A percentile compares a stretch with the other conserved stretches of the same genome.
Evolutionary conservation across 2,329 filamentous ascomycete genomes (phyloP).

Genomic region (Dothideomycetes sp.): DNA sequence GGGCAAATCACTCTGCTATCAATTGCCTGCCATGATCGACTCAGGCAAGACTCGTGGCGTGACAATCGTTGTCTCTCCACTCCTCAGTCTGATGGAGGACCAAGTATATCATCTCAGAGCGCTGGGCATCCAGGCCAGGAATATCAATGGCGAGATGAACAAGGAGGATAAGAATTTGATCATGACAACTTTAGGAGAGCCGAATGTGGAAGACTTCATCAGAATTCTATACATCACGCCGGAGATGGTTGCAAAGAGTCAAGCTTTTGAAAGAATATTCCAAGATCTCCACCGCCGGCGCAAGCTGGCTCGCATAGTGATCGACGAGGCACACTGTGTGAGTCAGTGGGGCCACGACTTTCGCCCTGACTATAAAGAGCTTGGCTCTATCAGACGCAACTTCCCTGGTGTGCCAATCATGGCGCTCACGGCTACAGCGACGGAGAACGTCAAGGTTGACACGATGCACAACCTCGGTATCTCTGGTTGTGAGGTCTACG

Average conservation of each 20-base stretch:
- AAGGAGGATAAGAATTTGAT: constrained; percentile 53
- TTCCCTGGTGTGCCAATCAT: constrained; percentile 80
- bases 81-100: constrained; percentile 94
- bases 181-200: constrained; percentile 50
- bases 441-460: constrained; percentile 82
- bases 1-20: constrained; percentile 94
- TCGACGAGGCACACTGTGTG: constrained; percentile 98
- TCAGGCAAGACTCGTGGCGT: constrained; percentile 75
- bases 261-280: constrained; percentile 54
- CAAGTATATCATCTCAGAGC: constrained; percentile 75
- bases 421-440: constrained; percentile 91
- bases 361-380: constrained; percentile 82
- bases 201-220: constrained; percentile 61
- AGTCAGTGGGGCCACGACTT: constrained; percentile 99
- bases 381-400: constrained; percentile 61
- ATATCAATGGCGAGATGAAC: constrained; percentile 69
- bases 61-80: constrained; percentile 86
- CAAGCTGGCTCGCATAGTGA: constrained; percentile 80
- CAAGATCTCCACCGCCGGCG: constrained; percentile 54
- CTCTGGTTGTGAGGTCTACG: constrained; percentile 63
- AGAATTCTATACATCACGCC: constrained; percentile 92
- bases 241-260: constrained; percentile 86
- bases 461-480: constrained; percentile 88
- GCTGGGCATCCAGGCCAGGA: constrained; percentile 65
- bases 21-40: constrained; percentile 75